These are phyloP conservation scores for Aphanocladium album DNA, from an alignment of 2,329 filamentous ascomycete species.

Conservation along the genomic window DNA sequence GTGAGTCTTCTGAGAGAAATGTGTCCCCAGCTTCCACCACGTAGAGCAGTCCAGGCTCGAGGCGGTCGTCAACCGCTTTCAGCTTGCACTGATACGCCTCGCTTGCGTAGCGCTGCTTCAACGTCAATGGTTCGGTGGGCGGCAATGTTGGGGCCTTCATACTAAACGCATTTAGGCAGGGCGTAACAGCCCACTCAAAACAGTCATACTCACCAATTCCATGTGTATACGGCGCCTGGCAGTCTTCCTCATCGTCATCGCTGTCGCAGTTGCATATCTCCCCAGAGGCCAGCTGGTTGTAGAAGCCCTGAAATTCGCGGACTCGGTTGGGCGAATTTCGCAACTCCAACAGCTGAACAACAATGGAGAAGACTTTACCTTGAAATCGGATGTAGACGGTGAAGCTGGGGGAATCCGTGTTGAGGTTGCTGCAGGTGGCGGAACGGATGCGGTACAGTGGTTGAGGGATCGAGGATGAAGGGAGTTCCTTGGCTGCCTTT, in stretches of 20 bases:
- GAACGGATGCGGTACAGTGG: not conserved
- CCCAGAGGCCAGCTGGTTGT: not conserved
- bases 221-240: not conserved
- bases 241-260: not conserved
- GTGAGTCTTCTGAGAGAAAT: not conserved
- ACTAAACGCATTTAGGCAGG: not conserved
- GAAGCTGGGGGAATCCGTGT: not conserved
- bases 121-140: not conserved
- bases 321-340: not conserved
- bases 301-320: not conserved
- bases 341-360: not conserved
- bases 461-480: too few relatives aligned
- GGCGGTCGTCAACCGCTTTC: not conserved
- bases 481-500: not conserved
- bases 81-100: not conserved
- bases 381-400: not conserved
- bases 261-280: not conserved
- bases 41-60: not conserved
- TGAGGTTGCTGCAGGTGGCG: not conserved
- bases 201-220: not conserved
- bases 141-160: not conserved
- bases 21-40: not conserved
- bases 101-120: not conserved
- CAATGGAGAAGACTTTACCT: not conserved
- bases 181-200: not conserved